Base-by-base conservation (phyloP, 345 rosid genomes). In the Cardiospermum halicacabum region DNA sequence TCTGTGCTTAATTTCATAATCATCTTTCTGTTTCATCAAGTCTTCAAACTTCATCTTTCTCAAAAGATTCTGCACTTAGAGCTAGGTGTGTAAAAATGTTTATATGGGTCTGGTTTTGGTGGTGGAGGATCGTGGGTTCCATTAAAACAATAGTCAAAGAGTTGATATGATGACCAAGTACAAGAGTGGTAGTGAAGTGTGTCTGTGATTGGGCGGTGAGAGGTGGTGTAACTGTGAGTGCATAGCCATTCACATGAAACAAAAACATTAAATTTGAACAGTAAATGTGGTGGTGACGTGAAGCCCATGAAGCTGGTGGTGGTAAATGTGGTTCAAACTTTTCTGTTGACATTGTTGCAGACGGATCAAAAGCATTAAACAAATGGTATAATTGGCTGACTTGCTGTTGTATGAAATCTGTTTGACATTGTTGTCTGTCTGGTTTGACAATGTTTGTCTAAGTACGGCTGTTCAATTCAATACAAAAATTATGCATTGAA, bases 21-120 rank as follows among this genome's bases (percentile, higher is more conserved):
- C 80, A 27, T 69, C 82, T 18, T 47, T 72, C 70, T 65, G 68
- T 60, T 83, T 84, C 93, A 75, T 83, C 59, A 82, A 72, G 73
- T 91, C 87, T 74, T 89, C 96, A 75, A 88, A 91, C 76, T 83
- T 91, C 96, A 85, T 91, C 28, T 28, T 80, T 67, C 30, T 59
- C 12, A 8, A 28, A 25, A 28, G 22, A 45, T 45, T 43, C 18
- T 39, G 12, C 15, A 9, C 18, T 15, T 39, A 16, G 22, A 53
- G 12, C 57, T 16, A 16, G 43, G 11, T 49, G 19, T 57, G 60
- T 48, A 36, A 61, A 64, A 16, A 32, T 53, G 19, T 11, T 27
- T 26, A 51, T 63, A 2, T 8, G 32, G 24, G 21, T 57, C 62
- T 28, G 60, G 56, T 42, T 57, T 62, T 28, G 50, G 50, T 45